Percentiles rank a stretch among this genome's conserved stretches.
Evolutionary conservation across 2,329 filamentous ascomycete genomes (phyloP).

Genomic region (Aspergillus aculeatus): DNA sequence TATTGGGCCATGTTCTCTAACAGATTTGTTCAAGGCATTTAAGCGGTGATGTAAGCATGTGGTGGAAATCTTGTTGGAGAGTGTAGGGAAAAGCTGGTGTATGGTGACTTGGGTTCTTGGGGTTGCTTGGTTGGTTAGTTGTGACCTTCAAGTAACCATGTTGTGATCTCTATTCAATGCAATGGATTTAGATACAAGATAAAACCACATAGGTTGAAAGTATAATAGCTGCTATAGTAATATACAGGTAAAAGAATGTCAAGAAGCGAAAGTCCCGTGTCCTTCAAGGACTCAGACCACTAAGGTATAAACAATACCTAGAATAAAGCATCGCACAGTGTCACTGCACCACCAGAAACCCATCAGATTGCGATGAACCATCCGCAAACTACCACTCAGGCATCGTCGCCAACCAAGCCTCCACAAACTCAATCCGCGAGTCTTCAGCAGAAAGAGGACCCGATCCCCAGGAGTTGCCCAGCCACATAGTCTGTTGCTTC

Average conservation of each 20-base stretch:
- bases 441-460: neutral
- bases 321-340: too few relatives aligned
- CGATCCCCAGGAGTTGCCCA: neutral
- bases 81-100: too few relatives aligned
- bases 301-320: neutral
- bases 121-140: too few relatives aligned
- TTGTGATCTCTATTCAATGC: too few relatives aligned
- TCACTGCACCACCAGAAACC: neutral
- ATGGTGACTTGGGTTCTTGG: too few relatives aligned
- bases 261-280: neutral
- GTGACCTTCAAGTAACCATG: too few relatives aligned
- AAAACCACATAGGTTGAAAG: too few relatives aligned
- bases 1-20: too few relatives aligned
- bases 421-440: neutral
- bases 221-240: neutral
- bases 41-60: too few relatives aligned
- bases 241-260: neutral
- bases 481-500: conserved; percentile 4
- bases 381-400: conserved; percentile 2
- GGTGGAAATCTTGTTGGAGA: too few relatives aligned
- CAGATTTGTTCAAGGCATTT: too few relatives aligned
- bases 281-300: neutral
- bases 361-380: neutral
- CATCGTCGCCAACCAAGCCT: conserved; percentile 4
- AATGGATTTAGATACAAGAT: too few relatives aligned